Base-by-base conservation (phyloP, 2,329 filamentous ascomycete species). In the Colletotrichum lupini region DNA sequence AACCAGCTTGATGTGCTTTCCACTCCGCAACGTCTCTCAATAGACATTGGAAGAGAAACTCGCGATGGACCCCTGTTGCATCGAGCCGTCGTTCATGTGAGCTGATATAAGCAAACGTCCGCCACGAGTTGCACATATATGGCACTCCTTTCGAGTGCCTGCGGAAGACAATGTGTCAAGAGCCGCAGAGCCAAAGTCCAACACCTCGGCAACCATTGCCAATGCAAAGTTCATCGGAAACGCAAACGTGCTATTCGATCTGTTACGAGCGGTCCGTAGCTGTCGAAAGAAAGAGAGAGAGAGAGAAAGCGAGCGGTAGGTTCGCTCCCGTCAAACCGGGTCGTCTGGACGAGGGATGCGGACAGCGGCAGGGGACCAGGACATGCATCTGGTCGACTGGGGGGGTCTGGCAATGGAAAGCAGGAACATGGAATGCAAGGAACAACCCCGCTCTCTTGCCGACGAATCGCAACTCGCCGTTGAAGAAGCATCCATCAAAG, bases 391-490 rank as follows among this genome's bases (percentile, higher is more conserved):
- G 32, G 32, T n/a, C 26, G n/a, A 55, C 46, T 28, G 22, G 22
- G 26, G 53, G 26, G 32, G 53, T 56, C 53, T 28, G 42, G 8
- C 42, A 28, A 12, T 11, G 42, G 24, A 56, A 49, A 35, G 63
- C 26, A 59, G 53, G 53, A 24, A 42, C 12, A 19, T 9, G 4
- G 64, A 67, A 49, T 22, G 19, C 68, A 68, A 52, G 68, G 68
- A 5, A 28, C 7, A 37, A 49, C 59, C 66, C 66, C 42, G 46
- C 60, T 46, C 5, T 11, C 3, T 59, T 24, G 19, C 3, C 42
- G 59, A 60, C 70, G 28, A 73, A 73, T 73, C 70, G 70, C 70
- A 73, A 73, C 59, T 56, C 66, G 67, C 52, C 22, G 32, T 65
- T 56, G 52, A 26, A 35, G 59, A 59, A 28, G 30, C 58, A 22